Conservation (phyloP, 2,329 filamentous ascomycete genomes). For the Anthostomella pinea region DNA sequence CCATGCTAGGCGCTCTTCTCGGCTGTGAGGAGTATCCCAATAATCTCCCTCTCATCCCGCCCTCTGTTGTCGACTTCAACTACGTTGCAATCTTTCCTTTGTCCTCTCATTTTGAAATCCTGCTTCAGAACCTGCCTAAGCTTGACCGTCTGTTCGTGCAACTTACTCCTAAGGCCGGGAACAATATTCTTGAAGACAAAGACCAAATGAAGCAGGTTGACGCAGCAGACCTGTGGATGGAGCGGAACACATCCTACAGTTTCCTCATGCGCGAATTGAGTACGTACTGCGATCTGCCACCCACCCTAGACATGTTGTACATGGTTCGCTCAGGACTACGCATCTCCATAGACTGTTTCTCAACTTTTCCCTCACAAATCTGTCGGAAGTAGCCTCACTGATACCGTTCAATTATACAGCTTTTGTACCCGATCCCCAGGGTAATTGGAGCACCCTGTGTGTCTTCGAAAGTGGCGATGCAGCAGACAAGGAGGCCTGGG, state of each 20-base stretch:
- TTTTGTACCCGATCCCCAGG: slow-evolving; percentile 11
- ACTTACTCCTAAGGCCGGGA: slow-evolving; percentile 36
- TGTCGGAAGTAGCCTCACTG: too few relatives aligned
- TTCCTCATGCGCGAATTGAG: slow-evolving; percentile 41
- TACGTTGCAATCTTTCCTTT: slow-evolving; percentile 70
- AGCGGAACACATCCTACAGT: slow-evolving; percentile 50
- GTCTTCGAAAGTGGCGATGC: slow-evolving; percentile 51
- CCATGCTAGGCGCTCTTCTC: slow-evolving; percentile 54
- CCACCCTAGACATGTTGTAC: neutral
- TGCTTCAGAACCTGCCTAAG: slow-evolving; percentile 46
- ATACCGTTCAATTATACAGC: too few relatives aligned
- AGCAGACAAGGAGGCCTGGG: slow-evolving; percentile 44
- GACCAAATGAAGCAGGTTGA: slow-evolving; percentile 40
- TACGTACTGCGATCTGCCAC: neutral
- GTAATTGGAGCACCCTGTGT: slow-evolving; percentile 42
- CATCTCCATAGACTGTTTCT: too few relatives aligned
- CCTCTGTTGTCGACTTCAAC: slow-evolving; percentile 46
- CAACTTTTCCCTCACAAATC: too few relatives aligned
- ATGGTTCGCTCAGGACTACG: too few relatives aligned
- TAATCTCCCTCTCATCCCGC: slow-evolving; percentile 36
- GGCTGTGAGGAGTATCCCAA: slow-evolving; percentile 39
- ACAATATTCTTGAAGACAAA: slow-evolving; percentile 33
- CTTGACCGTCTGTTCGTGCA: slow-evolving; percentile 56
- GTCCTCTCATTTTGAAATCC: slow-evolving; percentile 54
- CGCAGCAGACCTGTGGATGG: slow-evolving; percentile 49